Conservation (phyloP, 1,139 yeast species). For the Lodderomyces orthopsilosis region DNA sequence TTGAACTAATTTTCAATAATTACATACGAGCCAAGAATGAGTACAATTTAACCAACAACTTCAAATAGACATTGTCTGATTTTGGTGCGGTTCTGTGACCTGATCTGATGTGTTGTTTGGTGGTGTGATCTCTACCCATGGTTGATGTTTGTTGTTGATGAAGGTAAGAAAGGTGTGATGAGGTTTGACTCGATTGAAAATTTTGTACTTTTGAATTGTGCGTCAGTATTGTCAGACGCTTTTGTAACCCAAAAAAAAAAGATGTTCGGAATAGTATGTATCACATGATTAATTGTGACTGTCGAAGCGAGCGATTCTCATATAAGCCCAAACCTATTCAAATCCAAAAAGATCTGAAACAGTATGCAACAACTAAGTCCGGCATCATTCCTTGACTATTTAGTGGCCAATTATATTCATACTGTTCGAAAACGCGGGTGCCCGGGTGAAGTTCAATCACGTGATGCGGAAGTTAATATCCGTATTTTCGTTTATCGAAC, state of each 20-base stretch:
- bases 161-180: background rate
- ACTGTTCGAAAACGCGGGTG: too few species aligned
- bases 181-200: background rate
- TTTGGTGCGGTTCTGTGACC: slow-evolving; percentile 99
- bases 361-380: too few species aligned
- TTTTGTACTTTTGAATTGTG: background rate
- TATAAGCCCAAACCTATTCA: too few species aligned
- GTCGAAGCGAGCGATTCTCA: background rate
- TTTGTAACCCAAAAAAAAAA: background rate
- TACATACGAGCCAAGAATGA: slow-evolving; percentile 99
- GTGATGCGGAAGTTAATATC: background rate
- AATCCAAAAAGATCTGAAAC: background rate
- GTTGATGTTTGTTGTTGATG: slow-evolving; percentile 4
- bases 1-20: background rate
- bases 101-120: slow-evolving; percentile 92
- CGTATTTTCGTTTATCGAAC: background rate
- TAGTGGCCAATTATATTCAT: too few species aligned
- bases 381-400: too few species aligned
- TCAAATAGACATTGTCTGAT: slow-evolving; percentile 98
- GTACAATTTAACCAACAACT: slow-evolving; percentile 95
- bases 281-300: slow-evolving; percentile 3
- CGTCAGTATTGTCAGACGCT: too few species aligned
- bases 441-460: too few species aligned
- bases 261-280: background rate
- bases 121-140: slow-evolving; percentile 98